Evolutionary conservation across 305 asterid genomes (phyloP), one percentile per base, ranked within the genome.

Genomic region (Ajuga reptans): DNA sequence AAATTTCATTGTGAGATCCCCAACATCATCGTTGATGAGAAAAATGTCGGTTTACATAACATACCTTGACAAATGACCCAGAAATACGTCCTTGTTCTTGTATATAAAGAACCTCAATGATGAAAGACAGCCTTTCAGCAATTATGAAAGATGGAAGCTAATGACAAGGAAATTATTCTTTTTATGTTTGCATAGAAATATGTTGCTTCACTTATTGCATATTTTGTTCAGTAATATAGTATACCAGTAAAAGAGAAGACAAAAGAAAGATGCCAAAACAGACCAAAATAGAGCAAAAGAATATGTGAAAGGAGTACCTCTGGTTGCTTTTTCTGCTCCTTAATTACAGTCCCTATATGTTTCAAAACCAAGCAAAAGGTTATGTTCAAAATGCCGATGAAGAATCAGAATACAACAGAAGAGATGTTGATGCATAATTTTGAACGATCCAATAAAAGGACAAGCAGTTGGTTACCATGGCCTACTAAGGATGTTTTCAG

Each of bases 231-330:
- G 6, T 11, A 7, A 43, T 46, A 37, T 43, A 50, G 62, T 29
- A 53, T 12, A 45, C 21, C 51, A 21, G 51, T 8, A 42, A 56
- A 37, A 14, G 24, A 51, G 56, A 43, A 36, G 33, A 21, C 12
- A 43, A 31, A 42, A 43, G 46, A 50, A 52, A 72, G 39, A 47
- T 47, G 50, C 64, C 11, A 68, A 36, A 9, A 69, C 56, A 53
- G 52, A 61, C 10, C 7, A 57, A 36, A 55, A 65, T 27, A 54
- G 47, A 46, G 59, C 16, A 59, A 15, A 57, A 18, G 49, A 33
- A 45, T 66, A 21, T 18, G 39, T 24, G 41, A 5, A 47, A 59
- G 67, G 52, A 77, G 51, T 72, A 83, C 90, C 84, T 79, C 72
- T 18, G 74, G 64, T 17, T 65, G 72, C 73, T 71, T 74, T 75